Conservation (phyloP, 371 early-diverging fungal genomes). For the Mucor ambiguus region DNA sequence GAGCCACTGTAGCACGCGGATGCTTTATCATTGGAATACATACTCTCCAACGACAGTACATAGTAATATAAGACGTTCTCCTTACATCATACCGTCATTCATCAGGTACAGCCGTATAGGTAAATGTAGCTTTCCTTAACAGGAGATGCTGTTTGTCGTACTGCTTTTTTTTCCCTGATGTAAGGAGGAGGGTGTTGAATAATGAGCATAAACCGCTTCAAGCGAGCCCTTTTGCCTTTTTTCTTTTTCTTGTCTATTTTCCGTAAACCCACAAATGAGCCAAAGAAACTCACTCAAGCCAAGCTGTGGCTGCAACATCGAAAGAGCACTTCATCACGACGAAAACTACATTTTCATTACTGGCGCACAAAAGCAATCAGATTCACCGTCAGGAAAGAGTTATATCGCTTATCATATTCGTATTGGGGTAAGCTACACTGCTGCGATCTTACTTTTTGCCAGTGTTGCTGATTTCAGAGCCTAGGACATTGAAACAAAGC, state of each 20-base stretch:
- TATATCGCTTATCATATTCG: conserved; percentile 63
- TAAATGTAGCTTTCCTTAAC: neutral
- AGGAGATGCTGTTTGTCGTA: neutral
- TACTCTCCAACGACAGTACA: neutral
- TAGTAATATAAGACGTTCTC: neutral
- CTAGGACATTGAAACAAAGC: conserved; percentile 13
- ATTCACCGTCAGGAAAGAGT: conserved; percentile 37
- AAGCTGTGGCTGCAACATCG: conserved; percentile 35
- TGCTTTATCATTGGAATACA: neutral
- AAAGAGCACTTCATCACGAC: conserved; percentile 34
- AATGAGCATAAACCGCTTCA: neutral
- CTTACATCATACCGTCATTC: neutral
- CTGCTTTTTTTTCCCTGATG: neutral
- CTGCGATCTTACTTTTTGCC: neutral
- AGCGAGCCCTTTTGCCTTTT: conserved; percentile 11
- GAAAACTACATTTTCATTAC: conserved; percentile 40
- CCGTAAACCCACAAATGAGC: conserved; percentile 15
- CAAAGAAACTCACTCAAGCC: conserved; percentile 24
- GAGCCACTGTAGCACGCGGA: neutral
- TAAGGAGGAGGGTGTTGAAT: neutral
- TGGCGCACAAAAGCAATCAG: conserved; percentile 47
- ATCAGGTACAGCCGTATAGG: neutral
- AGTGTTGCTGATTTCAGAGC: neutral
- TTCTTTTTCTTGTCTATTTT: neutral
- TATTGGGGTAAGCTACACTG: conserved; percentile 45